Evolutionary conservation across 805 yeast species (phyloP).

Genomic region (Yarrowia bubula): DNA sequence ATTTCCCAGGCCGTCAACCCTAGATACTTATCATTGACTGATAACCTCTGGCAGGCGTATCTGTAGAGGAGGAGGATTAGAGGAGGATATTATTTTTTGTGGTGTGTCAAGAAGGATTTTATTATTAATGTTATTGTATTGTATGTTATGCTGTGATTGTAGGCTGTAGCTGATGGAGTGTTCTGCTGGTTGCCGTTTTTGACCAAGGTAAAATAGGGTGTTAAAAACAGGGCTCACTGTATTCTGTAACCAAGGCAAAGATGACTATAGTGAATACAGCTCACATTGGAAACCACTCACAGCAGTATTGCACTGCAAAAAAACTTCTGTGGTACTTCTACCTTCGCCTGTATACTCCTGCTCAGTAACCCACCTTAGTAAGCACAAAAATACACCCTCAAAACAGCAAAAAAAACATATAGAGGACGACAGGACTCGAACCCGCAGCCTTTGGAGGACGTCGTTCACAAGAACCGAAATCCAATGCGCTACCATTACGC

Average conservation of each 20-base stretch:
- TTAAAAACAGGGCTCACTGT: too few relatives aligned
- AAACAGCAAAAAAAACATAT: background rate
- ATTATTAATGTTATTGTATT: background rate
- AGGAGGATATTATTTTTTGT: background rate
- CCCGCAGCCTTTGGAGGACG: conserved; percentile 24
- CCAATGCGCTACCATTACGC: conserved; percentile 23
- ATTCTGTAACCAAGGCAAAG: too few relatives aligned
- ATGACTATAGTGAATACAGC: too few relatives aligned
- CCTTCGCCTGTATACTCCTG: too few relatives aligned
- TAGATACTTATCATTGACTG: conserved; percentile 85
- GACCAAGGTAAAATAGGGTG: too few relatives aligned
- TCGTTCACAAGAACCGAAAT: conserved; percentile 18
- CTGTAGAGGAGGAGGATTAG: conserved; percentile 44
- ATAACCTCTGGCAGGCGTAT: conserved; percentile 94
- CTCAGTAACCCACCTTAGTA: background rate
- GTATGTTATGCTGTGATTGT: too few relatives aligned
- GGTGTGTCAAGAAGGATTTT: background rate
- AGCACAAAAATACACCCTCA: background rate
- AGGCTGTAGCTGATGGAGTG: too few relatives aligned
- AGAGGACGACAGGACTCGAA: conserved; percentile 23
- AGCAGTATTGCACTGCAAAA: too few relatives aligned
- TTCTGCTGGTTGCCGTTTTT: too few relatives aligned
- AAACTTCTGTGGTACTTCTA: too few relatives aligned
- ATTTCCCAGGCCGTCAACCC: conserved; percentile 96
- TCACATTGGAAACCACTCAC: too few relatives aligned